Base-by-base conservation (phyloP, 192 early-diverging fungal genomes). In the Funneliformis geosporum region DNA sequence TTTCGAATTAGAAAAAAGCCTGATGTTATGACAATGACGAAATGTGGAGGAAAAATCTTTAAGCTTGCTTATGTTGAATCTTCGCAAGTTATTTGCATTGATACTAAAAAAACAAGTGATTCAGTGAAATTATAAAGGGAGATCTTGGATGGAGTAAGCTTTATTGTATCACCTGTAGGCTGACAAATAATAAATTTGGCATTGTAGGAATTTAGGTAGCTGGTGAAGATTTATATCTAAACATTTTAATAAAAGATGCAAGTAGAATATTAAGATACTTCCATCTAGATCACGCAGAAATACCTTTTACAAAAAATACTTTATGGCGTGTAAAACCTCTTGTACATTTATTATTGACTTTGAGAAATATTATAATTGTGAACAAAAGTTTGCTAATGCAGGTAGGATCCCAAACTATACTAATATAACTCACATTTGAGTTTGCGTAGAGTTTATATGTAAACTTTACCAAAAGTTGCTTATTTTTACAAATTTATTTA, bases 351-450 rank as follows among this genome's bases (percentile, higher is more conserved):
- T 43, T 70, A 44, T 60, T 74, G 33, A 74, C 25, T 4, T 60
- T 74, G 33, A 74, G 73, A 28, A 74, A 74, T 74, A 60, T 60
- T 60, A 33, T 60, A 60, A 60, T 74, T 74, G 28, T 74, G 18
- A 72, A 72, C 10, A 72, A 47, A 18, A 25, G 33, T 25, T 74
- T 74, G 47, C 38, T 74, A 60, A 60, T 60, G 38, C 73, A 74
- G 27, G 50, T n/a, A n/a, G n/a, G n/a, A n/a, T n/a, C n/a, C n/a
- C n/a, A n/a, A n/a, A n/a, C n/a, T n/a, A n/a, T n/a, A n/a, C n/a
- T n/a, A n/a, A n/a, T n/a, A n/a, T n/a, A n/a, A n/a, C n/a, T n/a
- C n/a, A n/a, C n/a, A n/a, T n/a, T n/a, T n/a, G n/a, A n/a, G n/a
- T n/a, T n/a, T n/a, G n/a, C n/a, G n/a, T n/a, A n/a, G n/a, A n/a